Percentiles rank a stretch among this genome's conserved stretches.
phyloP scores from a whole-genome alignment of 2,329 filamentous ascomycete genomes.

The Grosmannia huntii region DNA sequence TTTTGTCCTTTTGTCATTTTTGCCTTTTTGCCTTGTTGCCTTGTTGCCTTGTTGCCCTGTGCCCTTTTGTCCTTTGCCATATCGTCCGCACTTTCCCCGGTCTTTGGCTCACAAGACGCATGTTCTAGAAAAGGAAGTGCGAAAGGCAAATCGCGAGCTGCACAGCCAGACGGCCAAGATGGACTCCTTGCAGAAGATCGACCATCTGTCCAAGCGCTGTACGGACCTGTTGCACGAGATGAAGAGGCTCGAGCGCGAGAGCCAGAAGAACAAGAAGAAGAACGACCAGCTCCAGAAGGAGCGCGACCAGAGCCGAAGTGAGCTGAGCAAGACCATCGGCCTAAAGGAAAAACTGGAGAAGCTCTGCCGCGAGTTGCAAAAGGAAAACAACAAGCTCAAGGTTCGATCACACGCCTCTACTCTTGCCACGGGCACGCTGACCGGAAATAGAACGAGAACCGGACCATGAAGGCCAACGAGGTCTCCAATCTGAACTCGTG shows the following conservation, averaged over 20 bases:
- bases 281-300: slow-evolving; percentile 93
- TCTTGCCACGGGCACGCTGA: not conserved
- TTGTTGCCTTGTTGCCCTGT: too few species aligned
- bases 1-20: not conserved
- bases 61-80: too few species aligned
- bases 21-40: not conserved
- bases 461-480: slow-evolving; percentile 76
- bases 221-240: slow-evolving; percentile 86
- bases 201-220: slow-evolving; percentile 80
- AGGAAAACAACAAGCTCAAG: slow-evolving; percentile 98
- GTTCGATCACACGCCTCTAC: slow-evolving; percentile 26
- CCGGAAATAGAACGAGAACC: slow-evolving; percentile 68
- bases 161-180: slow-evolving; percentile 82
- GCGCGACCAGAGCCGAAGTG: slow-evolving; percentile 77
- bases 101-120: not conserved
- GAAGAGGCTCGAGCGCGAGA: slow-evolving; percentile 89
- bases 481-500: slow-evolving; percentile 71
- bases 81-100: not conserved
- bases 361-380: slow-evolving; percentile 81
- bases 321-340: slow-evolving; percentile 78
- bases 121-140: slow-evolving; percentile 77
- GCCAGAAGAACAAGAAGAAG: slow-evolving; percentile 90
- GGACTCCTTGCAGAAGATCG: slow-evolving; percentile 82
- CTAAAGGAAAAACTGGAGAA: slow-evolving; percentile 97
- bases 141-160: slow-evolving; percentile 84